Base-by-base conservation (phyloP, 2,329 filamentous ascomycete species). In the Periglandula ipomoeae region DNA sequence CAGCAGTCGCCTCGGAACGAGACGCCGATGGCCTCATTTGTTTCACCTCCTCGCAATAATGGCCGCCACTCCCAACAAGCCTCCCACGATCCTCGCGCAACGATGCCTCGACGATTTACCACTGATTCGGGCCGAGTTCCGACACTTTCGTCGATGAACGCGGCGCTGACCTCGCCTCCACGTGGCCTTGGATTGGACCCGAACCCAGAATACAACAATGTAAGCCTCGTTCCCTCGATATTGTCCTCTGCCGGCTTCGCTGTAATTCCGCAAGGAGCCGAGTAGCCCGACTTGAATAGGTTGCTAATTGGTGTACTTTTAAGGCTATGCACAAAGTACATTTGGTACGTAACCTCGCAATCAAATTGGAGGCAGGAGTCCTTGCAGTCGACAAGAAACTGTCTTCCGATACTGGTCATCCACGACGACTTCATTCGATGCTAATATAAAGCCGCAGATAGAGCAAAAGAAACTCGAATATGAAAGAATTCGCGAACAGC, bases 381-480 rank as follows among this genome's bases (percentile, higher is more conserved):
- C 19, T n/a, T 27, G 43, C 22, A 45, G 13, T 35, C 19, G 24
- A 30, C 20, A 13, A n/a, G 35, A 23, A 17, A 10, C 11, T 19
- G 23, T 20, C 26, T 47, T 27, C 23, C 26, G 32, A 3, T 46
- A 11, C 11, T 17, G 26, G 37, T 4, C 26, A 19, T 34, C 6
- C 7, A 15, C 20, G 20, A 13, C 22, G 26, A n/a, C 27, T 6
- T 37, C 20, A 46, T n/a, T 37, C 9, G 15, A 27, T 40, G 23
- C 47, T 50, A 17, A 52, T 10, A n/a, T 2, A 8, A 3, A 2
- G 9, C 22, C 32, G 51, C 67, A 96, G 90, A 81, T 95, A 63
- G 90, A 95, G 66, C 93, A 93, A 70, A 95, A 95, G 70, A 89
- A 89, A 61, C 74, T 87, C 61, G 89, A 95, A 66, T 94, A 94